Conservation (phyloP, 345 rosid species). For the Lumnitzera racemosa region DNA sequence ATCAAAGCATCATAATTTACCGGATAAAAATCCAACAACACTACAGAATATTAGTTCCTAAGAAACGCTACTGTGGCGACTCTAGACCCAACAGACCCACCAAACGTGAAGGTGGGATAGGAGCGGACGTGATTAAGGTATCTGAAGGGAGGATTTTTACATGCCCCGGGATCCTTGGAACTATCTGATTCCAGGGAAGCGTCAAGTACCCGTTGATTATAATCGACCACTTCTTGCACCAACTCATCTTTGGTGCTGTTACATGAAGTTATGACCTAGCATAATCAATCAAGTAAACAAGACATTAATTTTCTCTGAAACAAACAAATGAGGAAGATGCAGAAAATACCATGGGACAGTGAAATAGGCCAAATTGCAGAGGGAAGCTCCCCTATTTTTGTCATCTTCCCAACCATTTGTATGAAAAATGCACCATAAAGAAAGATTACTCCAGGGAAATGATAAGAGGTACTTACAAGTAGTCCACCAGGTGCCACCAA, state of each 20-base stretch:
- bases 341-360: background rate
- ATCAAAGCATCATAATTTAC: too few species aligned
- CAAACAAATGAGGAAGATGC: background rate
- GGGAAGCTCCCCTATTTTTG: too few species aligned
- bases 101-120: slow-evolving; percentile 84
- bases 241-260: slow-evolving; percentile 85
- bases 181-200: slow-evolving; percentile 22
- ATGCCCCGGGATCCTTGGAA: slow-evolving; percentile 32
- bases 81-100: slow-evolving; percentile 81
- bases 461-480: slow-evolving; percentile 41
- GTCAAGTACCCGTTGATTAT: slow-evolving; percentile 41
- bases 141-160: slow-evolving; percentile 36
- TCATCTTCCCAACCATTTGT: background rate
- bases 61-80: slow-evolving; percentile 91
- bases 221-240: slow-evolving; percentile 64
- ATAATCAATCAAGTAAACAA: background rate
- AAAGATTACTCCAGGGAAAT: background rate
- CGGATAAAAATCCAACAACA: too few species aligned
- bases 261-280: slow-evolving; percentile 82
- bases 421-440: background rate
- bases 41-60: slow-evolving; percentile 24
- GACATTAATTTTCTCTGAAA: background rate
- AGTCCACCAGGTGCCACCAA: slow-evolving; percentile 76
- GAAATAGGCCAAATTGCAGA: too few species aligned
- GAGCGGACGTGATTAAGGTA: slow-evolving; percentile 76